Base-by-base conservation (phyloP, 345 rosid genomes). In the Eucalyptus marginata region DNA sequence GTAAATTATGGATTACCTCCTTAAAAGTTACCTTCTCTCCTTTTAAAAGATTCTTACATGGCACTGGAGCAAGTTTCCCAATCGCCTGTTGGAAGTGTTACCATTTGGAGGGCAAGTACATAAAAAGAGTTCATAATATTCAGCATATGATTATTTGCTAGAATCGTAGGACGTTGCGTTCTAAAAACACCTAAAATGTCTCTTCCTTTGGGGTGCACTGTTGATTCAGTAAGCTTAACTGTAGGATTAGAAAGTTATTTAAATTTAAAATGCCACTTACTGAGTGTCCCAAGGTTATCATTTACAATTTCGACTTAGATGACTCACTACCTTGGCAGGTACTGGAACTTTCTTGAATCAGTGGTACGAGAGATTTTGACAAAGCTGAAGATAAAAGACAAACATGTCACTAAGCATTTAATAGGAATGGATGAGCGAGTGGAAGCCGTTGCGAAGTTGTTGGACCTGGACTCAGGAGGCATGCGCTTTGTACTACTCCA, bases 111-210 rank as follows among this genome's bases (percentile, higher is more conserved):
- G 62, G 62, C 62, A 56, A 56, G 12, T 22, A 24, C 27, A 24
- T 56, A 56, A 56, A 56, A 56, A 56, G 12, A 13, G 62, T 10
- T 56, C 62, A 56, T 56, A 22, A 56, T 56, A 24, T 22, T 24
- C n/a, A 58, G 64, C 64, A 25, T 58, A 58, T 25, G 64, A 58
- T 25, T 24, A 58, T 25, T 0, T 58, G n/a, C n/a, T 58, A 24
- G 13, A 58, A 58, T 58, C 0, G 1, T 58, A 58, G 64, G 64
- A 58, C 12, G 2, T 58, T 3, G 64, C 0, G n/a, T 58, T 58
- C n/a, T 25, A 25, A 58, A 25, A 58, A 0, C 64, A 10, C 64
- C 64, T 25, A 58, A 10, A 58, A 58, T 25, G 64, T 58, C n/a
- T 58, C 64, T 58, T 25, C 64, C 64, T 24, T 58, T 58, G 13